Evolutionary conservation across 805 yeast genomes (phyloP), one percentile per base, ranked within the genome.

Genomic region (Middelhovenomyces tepae): DNA sequence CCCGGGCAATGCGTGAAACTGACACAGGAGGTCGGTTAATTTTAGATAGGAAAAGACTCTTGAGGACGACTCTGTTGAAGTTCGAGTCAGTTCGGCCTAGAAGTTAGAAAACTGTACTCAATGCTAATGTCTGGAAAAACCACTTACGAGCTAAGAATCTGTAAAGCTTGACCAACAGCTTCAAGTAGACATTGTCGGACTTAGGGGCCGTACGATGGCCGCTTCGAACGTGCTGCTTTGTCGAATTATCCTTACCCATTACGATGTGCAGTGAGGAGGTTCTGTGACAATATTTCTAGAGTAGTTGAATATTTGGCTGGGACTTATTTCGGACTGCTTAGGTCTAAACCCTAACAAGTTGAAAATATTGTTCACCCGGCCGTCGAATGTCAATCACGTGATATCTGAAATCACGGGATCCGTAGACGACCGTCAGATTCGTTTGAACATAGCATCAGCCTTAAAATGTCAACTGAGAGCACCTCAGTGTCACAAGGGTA

Each of bases 21-120:
- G 97, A 89, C 48, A 91, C 98, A 48, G 99, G 98, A 61, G 97
- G 99, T 75, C 95, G 85, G 96, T 91, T 91, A 68, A 78, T 72
- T 89, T 91, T 91, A 53, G 97, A 89, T 62, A 91, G 75, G 85
- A 85, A 91, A 69, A 91, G 79, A 63, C 89, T 73, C 68, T 71
- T 85, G 67, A 91, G 81, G 72, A 91, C 68, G 58, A 87, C 85
- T 78, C 83, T 85, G 95, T 91, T 91, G 93, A 91, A 91, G 69
- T 94, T 85, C 43, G 67, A 46, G 67, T 87, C 96, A 60, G 97
- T 89, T 75, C 98, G 95, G 75, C 95, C 94, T 72, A 53, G 38
- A 43, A 31, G 35, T 39, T 21, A 26, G 48, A 51, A 8, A 6
- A 18, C 6, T 23, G 29, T 4, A 3, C 11, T 19, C 10, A 35